Conservation (phyloP, 495 filamentous ascomycete genomes). For the Mytilinidion resinicola region DNA sequence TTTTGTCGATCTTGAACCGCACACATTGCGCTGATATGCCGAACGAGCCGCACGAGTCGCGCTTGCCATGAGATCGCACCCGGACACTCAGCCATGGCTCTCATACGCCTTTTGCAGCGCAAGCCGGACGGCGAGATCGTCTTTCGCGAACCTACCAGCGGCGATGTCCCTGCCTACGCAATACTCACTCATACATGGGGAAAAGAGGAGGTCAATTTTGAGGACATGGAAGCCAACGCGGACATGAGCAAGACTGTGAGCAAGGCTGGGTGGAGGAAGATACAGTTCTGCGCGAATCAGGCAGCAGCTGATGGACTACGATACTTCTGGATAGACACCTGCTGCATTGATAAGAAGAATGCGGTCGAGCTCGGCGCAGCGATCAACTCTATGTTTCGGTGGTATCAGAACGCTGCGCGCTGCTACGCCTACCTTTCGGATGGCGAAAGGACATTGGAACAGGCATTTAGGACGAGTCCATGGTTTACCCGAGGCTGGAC, state of each 20-base stretch:
- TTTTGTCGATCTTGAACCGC: background rate
- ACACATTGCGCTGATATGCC: background rate
- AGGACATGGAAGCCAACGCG: background rate
- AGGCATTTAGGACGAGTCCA: constrained; percentile 9
- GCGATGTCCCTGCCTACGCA: background rate
- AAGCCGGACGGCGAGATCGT: constrained; percentile 2
- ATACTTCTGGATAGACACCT: too few species aligned
- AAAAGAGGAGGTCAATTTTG: constrained; percentile 3
- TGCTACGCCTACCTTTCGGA: too few species aligned
- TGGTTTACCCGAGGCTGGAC: too few species aligned
- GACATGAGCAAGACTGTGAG: background rate
- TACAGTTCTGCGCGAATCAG: background rate
- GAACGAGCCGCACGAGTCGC: constrained; percentile 1
- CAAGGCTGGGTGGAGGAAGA: constrained; percentile 6
- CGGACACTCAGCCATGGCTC: background rate
- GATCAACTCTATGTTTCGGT: too few species aligned
- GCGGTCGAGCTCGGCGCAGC: too few species aligned
- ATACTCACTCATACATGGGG: constrained; percentile 2
- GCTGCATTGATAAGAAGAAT: too few species aligned
- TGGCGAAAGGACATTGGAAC: constrained; percentile 11
- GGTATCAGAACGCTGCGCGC: too few species aligned
- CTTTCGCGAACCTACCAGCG: constrained; percentile 6
- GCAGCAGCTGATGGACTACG: background rate
- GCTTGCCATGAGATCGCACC: constrained; percentile 1
- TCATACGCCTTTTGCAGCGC: constrained; percentile 8